Conservation (phyloP, 1,284 basidiomycete genomes). For the Sporisorium sorghi region DNA sequence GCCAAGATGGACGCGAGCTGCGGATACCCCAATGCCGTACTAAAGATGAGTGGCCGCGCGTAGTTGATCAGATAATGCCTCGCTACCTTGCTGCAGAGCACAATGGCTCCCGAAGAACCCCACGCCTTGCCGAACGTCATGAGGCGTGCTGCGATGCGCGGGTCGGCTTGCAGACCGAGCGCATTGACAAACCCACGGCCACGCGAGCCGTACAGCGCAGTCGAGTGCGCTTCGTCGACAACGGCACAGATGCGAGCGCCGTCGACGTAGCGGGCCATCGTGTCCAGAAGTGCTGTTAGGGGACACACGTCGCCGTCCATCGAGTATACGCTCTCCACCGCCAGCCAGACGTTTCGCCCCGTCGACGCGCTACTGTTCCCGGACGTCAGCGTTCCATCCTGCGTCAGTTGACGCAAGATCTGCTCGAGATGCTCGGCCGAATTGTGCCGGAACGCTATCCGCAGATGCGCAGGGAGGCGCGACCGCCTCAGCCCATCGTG, state of each 20-base stretch:
- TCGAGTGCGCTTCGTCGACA: conserved; percentile 84
- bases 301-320: conserved; percentile 95
- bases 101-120: conserved; percentile 74
- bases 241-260: conserved; percentile 69
- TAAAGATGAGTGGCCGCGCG: conserved; percentile 78
- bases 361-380: conserved; percentile 4
- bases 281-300: conserved; percentile 76
- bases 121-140: conserved; percentile 67
- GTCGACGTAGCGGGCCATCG: conserved; percentile 76
- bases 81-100: conserved; percentile 79
- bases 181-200: conserved; percentile 54
- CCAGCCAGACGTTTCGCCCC: conserved; percentile 71
- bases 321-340: conserved; percentile 88
- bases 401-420: conserved; percentile 17
- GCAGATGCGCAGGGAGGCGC: conserved; percentile 61
- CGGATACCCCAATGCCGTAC: conserved; percentile 53
- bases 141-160: conserved; percentile 49
- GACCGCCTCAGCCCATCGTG: conserved; percentile 90
- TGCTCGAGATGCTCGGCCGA: conserved; percentile 21
- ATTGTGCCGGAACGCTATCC: conserved; percentile 43
- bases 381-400: conserved; percentile 10
- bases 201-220: conserved; percentile 76
- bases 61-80: conserved; percentile 91
- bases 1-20: conserved; percentile 76
- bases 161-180: conserved; percentile 29